These are phyloP conservation scores for Sungouiozyma intestinalis DNA, from an alignment of 805 yeast species.

Conservation along the genomic window DNA sequence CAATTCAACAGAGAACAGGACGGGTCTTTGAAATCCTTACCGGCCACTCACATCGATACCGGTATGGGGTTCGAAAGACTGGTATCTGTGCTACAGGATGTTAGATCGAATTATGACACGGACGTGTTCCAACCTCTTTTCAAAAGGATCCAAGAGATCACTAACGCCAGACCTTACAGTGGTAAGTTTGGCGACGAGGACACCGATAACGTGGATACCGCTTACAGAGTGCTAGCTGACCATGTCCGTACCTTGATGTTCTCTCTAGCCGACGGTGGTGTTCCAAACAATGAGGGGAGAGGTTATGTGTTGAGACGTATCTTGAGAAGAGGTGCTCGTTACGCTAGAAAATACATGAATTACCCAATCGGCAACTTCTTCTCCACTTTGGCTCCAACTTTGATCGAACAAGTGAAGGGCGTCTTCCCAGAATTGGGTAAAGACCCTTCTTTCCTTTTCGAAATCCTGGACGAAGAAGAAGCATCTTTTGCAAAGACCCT, in stretches of 20 bases:
- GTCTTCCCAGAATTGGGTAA: slow-evolving; percentile 85
- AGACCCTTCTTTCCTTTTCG: slow-evolving; percentile 66
- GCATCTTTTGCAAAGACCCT: slow-evolving; percentile 88
- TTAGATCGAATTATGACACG: slow-evolving; percentile 89
- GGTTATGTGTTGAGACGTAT: slow-evolving; percentile 97
- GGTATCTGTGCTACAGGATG: slow-evolving; percentile 88
- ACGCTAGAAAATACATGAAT: slow-evolving; percentile 90
- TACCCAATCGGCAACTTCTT: slow-evolving; percentile 93
- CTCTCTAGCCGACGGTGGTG: slow-evolving; percentile 97
- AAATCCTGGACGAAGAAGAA: slow-evolving; percentile 93
- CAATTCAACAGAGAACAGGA: slow-evolving; percentile 94
- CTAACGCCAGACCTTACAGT: slow-evolving; percentile 82
- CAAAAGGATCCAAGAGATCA: slow-evolving; percentile 75
- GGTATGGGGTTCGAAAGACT: slow-evolving; percentile 99
- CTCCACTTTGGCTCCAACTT: slow-evolving; percentile 83
- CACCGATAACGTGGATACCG: slow-evolving; percentile 90
- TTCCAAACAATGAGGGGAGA: slow-evolving; percentile 98
- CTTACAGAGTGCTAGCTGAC: slow-evolving; percentile 96
- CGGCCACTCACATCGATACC: slow-evolving; percentile 93
- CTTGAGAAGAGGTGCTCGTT: slow-evolving; percentile 95
- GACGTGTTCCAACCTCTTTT: slow-evolving; percentile 92
- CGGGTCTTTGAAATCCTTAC: slow-evolving; percentile 67
- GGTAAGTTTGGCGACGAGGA: slow-evolving; percentile 94
- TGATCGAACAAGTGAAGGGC: slow-evolving; percentile 76
- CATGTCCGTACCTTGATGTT: slow-evolving; percentile 95